A percentile compares a stretch with the other conserved stretches of the same genome.
These are phyloP conservation scores for Fusarium sp. DNA, from an alignment of 2,329 filamentous ascomycete species.

Conservation along the genomic window DNA sequence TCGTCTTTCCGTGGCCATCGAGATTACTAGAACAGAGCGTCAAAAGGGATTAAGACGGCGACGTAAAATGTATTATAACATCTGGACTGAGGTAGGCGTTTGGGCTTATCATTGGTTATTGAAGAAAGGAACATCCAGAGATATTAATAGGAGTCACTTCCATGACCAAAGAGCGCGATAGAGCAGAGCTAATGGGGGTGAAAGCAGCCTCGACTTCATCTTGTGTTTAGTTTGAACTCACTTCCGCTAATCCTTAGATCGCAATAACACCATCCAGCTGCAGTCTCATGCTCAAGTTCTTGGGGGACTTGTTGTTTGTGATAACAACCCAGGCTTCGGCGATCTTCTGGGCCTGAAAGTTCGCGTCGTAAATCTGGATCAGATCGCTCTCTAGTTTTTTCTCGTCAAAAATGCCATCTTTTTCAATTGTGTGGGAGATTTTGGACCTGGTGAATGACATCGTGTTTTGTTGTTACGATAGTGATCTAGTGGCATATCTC, in stretches of 20 bases:
- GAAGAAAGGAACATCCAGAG: neutral
- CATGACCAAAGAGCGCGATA: neutral
- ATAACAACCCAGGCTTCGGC: neutral
- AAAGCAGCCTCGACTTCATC: neutral
- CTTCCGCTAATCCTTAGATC: neutral
- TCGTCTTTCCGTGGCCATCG: constrained; percentile 41
- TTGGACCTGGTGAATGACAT: neutral
- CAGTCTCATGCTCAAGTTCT: neutral
- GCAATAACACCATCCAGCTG: neutral
- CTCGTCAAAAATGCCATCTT: neutral
- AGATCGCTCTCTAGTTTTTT: neutral
- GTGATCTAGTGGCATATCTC: too few relatives aligned
- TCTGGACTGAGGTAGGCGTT: neutral
- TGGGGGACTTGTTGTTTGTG: neutral
- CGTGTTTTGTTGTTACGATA: too few relatives aligned
- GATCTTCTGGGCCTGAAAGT: neutral
- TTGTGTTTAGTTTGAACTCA: neutral
- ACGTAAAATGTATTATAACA: constrained; percentile 48
- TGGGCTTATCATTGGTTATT: neutral
- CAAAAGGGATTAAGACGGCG: too few relatives aligned
- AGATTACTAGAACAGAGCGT: neutral
- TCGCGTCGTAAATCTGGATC: neutral
- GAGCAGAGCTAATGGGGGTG: neutral
- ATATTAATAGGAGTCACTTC: neutral
- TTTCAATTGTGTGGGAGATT: neutral